These are phyloP conservation scores for Phtheirospermum japonicum DNA, from an alignment of 257 asterid genomes.

Conservation along the genomic window DNA sequence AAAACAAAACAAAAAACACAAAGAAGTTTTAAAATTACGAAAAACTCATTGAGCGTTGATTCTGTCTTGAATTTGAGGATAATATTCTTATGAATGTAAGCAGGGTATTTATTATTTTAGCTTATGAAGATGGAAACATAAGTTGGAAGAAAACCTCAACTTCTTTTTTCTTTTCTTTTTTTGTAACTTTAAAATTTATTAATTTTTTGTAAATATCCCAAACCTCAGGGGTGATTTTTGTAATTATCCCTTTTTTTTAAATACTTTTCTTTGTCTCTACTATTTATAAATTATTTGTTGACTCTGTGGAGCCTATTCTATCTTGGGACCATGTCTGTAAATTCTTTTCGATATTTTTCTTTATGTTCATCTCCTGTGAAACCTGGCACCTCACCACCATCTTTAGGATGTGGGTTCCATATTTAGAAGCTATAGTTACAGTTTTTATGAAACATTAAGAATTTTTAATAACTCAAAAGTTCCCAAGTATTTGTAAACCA, in stretches of 20 bases:
- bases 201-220: not conserved
- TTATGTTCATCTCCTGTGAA: constrained; percentile 14
- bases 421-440: not conserved
- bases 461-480: constrained; percentile 7
- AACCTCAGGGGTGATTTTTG: not conserved
- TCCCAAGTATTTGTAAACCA: constrained; percentile 11
- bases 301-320: constrained; percentile 12
- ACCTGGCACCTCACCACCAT: not conserved
- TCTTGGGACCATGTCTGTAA: not conserved
- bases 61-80: not conserved
- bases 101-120: not conserved
- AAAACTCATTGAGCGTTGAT: not conserved
- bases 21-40: not conserved
- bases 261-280: constrained; percentile 3
- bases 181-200: too few species aligned
- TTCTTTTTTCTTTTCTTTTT: not conserved
- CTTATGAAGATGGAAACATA: not conserved
- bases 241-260: constrained; percentile 2
- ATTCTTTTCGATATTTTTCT: not conserved
- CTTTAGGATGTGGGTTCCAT: too few species aligned
- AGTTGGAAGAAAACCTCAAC: not conserved
- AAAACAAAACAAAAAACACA: too few species aligned
- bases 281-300: not conserved
- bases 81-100: not conserved
- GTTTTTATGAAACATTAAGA: not conserved